Percentiles rank a stretch among this genome's conserved stretches.
Evolutionary conservation across 2,329 filamentous ascomycete genomes (phyloP).

Genomic region (Ceratocystiopsis minuta): DNA sequence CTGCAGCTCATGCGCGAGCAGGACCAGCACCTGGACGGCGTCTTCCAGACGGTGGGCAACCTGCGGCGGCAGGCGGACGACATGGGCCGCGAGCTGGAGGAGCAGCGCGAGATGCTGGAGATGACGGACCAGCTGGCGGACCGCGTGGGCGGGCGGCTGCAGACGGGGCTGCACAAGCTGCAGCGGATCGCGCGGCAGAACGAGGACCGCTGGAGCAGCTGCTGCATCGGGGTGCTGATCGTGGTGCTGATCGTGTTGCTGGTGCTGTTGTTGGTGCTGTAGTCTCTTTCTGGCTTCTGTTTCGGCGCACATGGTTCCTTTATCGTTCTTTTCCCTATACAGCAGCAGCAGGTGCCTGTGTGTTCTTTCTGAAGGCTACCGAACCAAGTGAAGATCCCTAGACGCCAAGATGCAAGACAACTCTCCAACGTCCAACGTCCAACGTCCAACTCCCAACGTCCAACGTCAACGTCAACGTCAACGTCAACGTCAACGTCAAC

Average conservation of each 20-base stretch:
- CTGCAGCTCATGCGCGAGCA: constrained; percentile 85
- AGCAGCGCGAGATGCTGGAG: constrained; percentile 78
- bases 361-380: no score
- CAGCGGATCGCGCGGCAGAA: constrained; percentile 71
- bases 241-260: constrained; percentile 75
- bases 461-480: no score
- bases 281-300: constrained; percentile 2
- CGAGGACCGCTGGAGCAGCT: constrained; percentile 75
- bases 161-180: constrained; percentile 75
- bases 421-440: no score
- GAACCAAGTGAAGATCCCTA: no score
- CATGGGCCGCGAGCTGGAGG: constrained; percentile 92
- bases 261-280: constrained; percentile 54
- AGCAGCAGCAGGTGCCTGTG: no score
- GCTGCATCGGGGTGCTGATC: constrained; percentile 79
- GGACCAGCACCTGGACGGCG: constrained; percentile 79
- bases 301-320: neutral
- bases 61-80: constrained; percentile 78
- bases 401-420: no score
- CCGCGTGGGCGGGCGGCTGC: constrained; percentile 67
- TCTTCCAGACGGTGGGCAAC: constrained; percentile 85
- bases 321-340: no score
- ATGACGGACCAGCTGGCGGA: constrained; percentile 73
- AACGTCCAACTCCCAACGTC: no score
- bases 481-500: no score